Evolutionary conservation across 2,329 filamentous ascomycete genomes (phyloP).

Genomic region (Colletotrichum gigasporum): DNA sequence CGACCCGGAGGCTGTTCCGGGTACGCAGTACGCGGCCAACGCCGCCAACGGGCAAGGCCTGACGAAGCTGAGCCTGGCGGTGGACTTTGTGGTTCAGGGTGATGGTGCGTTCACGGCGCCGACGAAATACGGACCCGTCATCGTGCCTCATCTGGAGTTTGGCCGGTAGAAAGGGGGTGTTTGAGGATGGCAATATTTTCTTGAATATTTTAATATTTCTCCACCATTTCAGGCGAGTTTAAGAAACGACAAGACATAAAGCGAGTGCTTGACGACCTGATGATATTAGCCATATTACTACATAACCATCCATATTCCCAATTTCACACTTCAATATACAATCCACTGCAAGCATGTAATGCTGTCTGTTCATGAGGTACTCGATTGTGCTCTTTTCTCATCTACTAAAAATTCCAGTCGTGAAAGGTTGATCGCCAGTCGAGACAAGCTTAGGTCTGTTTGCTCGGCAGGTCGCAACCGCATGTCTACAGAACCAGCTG

Average conservation of each 20-base stretch:
- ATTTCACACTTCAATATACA: too few relatives aligned
- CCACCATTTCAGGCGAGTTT: not conserved
- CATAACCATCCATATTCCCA: not conserved
- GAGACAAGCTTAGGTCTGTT: not conserved
- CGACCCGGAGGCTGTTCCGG: conserved; percentile 78
- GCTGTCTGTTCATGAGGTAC: too few relatives aligned
- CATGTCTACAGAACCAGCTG: not conserved
- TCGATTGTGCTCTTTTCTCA: too few relatives aligned
- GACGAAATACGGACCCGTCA: conserved; percentile 96
- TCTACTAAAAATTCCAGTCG: not conserved
- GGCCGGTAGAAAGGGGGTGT: conserved; percentile 59
- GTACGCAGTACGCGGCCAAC: conserved; percentile 41
- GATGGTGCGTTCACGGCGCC: conserved; percentile 83
- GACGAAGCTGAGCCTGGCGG: conserved; percentile 82
- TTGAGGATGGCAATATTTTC: not conserved
- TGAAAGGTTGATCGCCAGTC: not conserved
- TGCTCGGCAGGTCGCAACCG: too few relatives aligned
- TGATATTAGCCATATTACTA: not conserved
- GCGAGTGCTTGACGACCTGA: conserved; percentile 22
- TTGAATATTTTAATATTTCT: conserved; percentile 18
- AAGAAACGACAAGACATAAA: not conserved
- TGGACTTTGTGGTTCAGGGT: conserved; percentile 97
- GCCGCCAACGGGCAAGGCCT: conserved; percentile 53
- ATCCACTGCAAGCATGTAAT: too few relatives aligned
- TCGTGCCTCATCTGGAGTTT: conserved; percentile 87